These are phyloP conservation scores for Torulaspora quercuum DNA, from an alignment of 805 yeast species.

Conservation along the genomic window DNA sequence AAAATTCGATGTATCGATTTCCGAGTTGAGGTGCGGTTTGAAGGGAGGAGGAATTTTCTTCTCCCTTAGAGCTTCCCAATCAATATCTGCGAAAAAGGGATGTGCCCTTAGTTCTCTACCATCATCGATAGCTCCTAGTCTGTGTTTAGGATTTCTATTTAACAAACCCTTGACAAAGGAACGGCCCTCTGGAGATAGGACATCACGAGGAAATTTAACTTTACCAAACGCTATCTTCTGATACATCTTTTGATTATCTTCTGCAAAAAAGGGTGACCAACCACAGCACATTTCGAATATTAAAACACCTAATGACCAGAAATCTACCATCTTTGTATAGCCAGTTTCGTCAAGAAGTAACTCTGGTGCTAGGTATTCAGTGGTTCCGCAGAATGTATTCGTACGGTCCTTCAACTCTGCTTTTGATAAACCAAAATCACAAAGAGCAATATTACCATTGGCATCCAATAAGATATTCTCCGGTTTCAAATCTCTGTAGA, in stretches of 20 bases:
- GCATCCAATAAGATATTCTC: slow-evolving; percentile 94
- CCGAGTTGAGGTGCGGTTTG: slow-evolving; percentile 87
- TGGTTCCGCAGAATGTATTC: slow-evolving; percentile 97
- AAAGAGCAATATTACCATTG: slow-evolving; percentile 93
- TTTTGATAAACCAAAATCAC: slow-evolving; percentile 95
- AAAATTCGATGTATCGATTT: slow-evolving; percentile 92
- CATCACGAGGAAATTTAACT: slow-evolving; percentile 95
- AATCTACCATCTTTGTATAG: slow-evolving; percentile 97
- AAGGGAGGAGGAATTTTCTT: slow-evolving; percentile 95
- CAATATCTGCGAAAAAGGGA: slow-evolving; percentile 85
- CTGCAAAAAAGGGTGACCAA: slow-evolving; percentile 98
- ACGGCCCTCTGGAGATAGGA: slow-evolving; percentile 87
- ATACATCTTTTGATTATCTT: slow-evolving; percentile 97
- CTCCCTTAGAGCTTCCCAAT: slow-evolving; percentile 75
- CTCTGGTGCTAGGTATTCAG: slow-evolving; percentile 97
- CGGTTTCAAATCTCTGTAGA: slow-evolving; percentile 94
- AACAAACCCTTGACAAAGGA: slow-evolving; percentile 92
- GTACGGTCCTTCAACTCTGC: slow-evolving; percentile 89
- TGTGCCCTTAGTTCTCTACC: slow-evolving; percentile 91
- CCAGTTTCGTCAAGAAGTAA: slow-evolving; percentile 93
- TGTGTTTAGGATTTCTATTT: slow-evolving; percentile 92
- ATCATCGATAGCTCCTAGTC: slow-evolving; percentile 87
- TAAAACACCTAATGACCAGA: slow-evolving; percentile 96
- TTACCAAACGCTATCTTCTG: slow-evolving; percentile 98
- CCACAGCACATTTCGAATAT: slow-evolving; percentile 99